phyloP scores from a whole-genome alignment of 208 protist genomes.

The Borovskyia barvae region DNA sequence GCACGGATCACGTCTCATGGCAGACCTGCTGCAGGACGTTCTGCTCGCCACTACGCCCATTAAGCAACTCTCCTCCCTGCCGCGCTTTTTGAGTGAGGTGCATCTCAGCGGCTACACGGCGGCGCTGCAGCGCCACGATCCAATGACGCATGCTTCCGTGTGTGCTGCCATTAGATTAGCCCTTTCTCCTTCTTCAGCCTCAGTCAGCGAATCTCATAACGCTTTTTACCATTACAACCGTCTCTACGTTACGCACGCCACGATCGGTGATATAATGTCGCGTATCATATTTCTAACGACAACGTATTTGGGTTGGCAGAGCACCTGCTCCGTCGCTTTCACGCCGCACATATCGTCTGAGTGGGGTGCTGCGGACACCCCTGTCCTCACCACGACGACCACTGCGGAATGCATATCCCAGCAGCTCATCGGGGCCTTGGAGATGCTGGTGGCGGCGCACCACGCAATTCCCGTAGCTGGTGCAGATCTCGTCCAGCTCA shows the following conservation, averaged over 20 bases:
- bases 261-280: conserved; percentile 52
- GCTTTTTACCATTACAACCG: conserved; percentile 65
- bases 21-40: conserved; percentile 29
- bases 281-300: conserved; percentile 52
- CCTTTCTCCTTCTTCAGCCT: background rate
- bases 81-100: conserved; percentile 55
- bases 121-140: conserved; percentile 25
- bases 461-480: conserved; percentile 59
- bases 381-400: background rate
- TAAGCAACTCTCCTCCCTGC: conserved; percentile 24
- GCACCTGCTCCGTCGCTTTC: conserved; percentile 16
- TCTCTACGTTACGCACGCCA: conserved; percentile 56
- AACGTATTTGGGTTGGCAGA: conserved; percentile 60
- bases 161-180: conserved; percentile 23
- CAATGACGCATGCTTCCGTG: conserved; percentile 21
- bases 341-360: background rate
- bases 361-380: background rate
- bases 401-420: conserved; percentile 25
- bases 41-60: conserved; percentile 21
- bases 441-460: conserved; percentile 65
- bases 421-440: conserved; percentile 25
- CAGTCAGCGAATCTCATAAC: background rate
- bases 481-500: conserved; percentile 38
- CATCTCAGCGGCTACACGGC: conserved; percentile 54
- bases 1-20: conserved; percentile 21